Base-by-base conservation (phyloP, 176 grass and related monocot genomes). In the Zoysia japonica region DNA sequence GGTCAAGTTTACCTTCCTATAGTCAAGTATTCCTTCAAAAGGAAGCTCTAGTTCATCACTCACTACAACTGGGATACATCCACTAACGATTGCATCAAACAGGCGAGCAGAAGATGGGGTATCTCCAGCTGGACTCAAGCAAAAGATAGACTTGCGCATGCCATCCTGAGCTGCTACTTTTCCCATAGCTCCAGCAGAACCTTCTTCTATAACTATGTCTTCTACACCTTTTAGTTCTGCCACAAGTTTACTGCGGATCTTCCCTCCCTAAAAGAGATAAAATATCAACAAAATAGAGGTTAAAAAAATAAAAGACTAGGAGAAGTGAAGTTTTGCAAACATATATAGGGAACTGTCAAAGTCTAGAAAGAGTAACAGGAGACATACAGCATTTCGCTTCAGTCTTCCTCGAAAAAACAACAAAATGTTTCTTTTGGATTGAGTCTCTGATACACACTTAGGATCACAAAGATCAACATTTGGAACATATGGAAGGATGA, bases 401-500 rank as follows among this genome's bases (percentile, higher is more conserved):
- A 95, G 83, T 65, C 96, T 89, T 85, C 96, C 96, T 82, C 96
- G 84, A 83, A 99, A 99, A 72, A 99, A 99, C 10, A 99, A 65
- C 71, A 99, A 83, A 49, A 85, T 91, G 17, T 53, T 91, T 89
- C 92, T 94, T 86, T 91, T 89, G 28, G 69, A 84, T 77, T 75
- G 88, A 70, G 88, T 85, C 84, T 99, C 88, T 71, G 61, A 85
- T 83, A 88, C 68, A 53, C 96, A 99, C 44, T 91, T 88, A 44
- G 49, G 72, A 87, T 95, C 84, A 84, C 92, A 99, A 80, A 93
- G 68, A 68, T 93, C 88, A 52, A 99, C 84, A 54, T 99, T 99
- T 75, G 96, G 86, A 78, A 99, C 96, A 86, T 99, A 99, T 48
- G 96, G 92, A 95, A 99, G 96, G 76, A 95, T 93, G 67, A 93